Conservation (phyloP, 371 early-diverging fungal species). For the Actinomortierella ambigua region DNA sequence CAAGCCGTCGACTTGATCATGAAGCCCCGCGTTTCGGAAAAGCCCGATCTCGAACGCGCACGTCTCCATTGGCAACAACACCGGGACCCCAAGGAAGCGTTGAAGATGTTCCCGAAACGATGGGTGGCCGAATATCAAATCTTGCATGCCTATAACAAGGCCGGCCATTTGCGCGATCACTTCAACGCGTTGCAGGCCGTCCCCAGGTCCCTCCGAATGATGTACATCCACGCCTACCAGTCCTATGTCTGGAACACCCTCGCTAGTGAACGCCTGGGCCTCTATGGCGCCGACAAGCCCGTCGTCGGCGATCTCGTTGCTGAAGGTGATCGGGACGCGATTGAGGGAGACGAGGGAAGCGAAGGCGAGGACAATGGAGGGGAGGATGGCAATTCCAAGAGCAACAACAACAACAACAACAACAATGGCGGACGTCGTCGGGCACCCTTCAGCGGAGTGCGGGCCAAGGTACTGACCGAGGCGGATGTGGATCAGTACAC, state of each 20-base stretch:
- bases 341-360: constrained; percentile 18
- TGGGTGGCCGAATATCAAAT: constrained; percentile 77
- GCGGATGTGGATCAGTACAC: constrained; percentile 72
- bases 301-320: constrained; percentile 89
- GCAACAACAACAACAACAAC: constrained; percentile 4
- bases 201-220: constrained; percentile 83
- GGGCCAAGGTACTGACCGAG: constrained; percentile 61
- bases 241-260: constrained; percentile 95
- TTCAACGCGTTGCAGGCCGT: constrained; percentile 73
- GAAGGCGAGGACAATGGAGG: constrained; percentile 24
- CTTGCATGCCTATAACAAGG: constrained; percentile 55
- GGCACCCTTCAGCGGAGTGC: background rate
- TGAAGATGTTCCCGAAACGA: constrained; percentile 70
- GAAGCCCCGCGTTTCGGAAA: constrained; percentile 71
- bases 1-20: constrained; percentile 82
- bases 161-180: constrained; percentile 51
- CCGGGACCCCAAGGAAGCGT: constrained; percentile 63
- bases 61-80: constrained; percentile 72
- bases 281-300: constrained; percentile 71
- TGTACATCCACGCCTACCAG: constrained; percentile 99
- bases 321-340: constrained; percentile 23
- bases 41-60: constrained; percentile 62
- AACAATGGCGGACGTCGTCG: background rate
- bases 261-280: constrained; percentile 75
- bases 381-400: constrained; percentile 8